A percentile compares a stretch with the other conserved stretches of the same genome.
Evolutionary conservation across 345 rosid genomes (phyloP).

Genomic region (Conringia planisiliqua): DNA sequence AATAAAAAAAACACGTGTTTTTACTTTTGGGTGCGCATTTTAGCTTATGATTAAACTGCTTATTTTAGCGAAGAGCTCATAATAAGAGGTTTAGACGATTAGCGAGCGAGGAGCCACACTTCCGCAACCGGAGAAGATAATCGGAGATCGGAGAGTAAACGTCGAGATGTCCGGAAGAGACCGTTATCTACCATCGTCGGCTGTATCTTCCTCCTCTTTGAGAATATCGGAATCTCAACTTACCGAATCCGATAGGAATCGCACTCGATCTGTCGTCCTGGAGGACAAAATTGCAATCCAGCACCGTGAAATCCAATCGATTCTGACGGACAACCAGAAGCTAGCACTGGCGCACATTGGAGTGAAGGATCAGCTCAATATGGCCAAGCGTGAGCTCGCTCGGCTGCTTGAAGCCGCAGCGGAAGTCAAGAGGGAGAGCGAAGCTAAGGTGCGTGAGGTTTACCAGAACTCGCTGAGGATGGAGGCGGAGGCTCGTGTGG

Average conservation of each 20-base stretch:
- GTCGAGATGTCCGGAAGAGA: constrained; percentile 18
- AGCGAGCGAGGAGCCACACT: background rate
- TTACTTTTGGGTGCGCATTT: background rate
- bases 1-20: background rate
- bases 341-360: constrained; percentile 59
- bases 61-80: background rate
- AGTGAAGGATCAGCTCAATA: constrained; percentile 61
- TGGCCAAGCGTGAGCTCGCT: constrained; percentile 53
- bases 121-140: background rate
- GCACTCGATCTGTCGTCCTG: constrained; percentile 34
- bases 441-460: constrained; percentile 62
- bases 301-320: constrained; percentile 67
- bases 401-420: constrained; percentile 42
- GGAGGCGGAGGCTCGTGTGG: constrained; percentile 61
- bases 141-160: background rate
- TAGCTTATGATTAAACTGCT: background rate
- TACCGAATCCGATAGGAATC: constrained; percentile 8
- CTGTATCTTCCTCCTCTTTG: background rate
- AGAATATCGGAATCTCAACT: constrained; percentile 1
- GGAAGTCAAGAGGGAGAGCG: constrained; percentile 55
- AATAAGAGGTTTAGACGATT: background rate
- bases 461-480: constrained; percentile 58
- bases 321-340: constrained; percentile 62
- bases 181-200: constrained; percentile 5
- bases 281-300: constrained; percentile 73